phyloP scores from a whole-genome alignment of 164 flowering plant genomes.

The Chloranthus sessilifolius region DNA sequence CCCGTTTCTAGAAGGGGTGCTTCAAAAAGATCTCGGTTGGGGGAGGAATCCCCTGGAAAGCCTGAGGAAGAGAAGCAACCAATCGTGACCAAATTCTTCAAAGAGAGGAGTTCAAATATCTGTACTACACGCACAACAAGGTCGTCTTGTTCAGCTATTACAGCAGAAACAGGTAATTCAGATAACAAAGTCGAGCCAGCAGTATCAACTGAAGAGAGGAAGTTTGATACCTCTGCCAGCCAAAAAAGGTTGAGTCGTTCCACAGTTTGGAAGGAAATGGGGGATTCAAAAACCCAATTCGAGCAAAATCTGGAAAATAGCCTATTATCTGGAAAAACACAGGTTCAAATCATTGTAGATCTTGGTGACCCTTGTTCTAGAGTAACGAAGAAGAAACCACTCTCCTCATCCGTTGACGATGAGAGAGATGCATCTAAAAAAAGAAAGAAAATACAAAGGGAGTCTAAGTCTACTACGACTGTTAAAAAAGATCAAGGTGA shows the following conservation, averaged over 20 bases:
- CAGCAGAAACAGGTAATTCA: background rate
- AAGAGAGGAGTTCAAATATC: conserved; percentile 4
- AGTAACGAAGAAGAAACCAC: conserved; percentile 10
- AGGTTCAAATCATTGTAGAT: conserved; percentile 4
- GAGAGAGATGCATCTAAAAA: conserved; percentile 6
- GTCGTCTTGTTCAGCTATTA: conserved; percentile 7
- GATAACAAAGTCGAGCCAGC: background rate
- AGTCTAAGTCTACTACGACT: background rate
- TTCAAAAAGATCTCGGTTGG: conserved; percentile 8
- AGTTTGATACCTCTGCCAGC: background rate
- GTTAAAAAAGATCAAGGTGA: conserved; percentile 11
- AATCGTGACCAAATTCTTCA: background rate
- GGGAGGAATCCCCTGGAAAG: conserved; percentile 7
- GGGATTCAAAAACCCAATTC: background rate
- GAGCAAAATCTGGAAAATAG: conserved; percentile 5
- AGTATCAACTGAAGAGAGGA: background rate
- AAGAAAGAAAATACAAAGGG: conserved; percentile 17
- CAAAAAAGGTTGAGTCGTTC: conserved; percentile 11
- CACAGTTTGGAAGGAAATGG: conserved; percentile 5
- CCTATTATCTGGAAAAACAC: conserved; percentile 4
- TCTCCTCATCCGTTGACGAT: conserved; percentile 11
- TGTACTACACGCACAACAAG: background rate
- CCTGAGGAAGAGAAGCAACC: conserved; percentile 9
- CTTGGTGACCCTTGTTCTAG: background rate
- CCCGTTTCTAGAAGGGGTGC: conserved; percentile 6